Evolutionary conservation across 2,329 filamentous ascomycete genomes (phyloP), one percentile per base, ranked within the genome.

Genomic region (Verticillium albo-atrum): DNA sequence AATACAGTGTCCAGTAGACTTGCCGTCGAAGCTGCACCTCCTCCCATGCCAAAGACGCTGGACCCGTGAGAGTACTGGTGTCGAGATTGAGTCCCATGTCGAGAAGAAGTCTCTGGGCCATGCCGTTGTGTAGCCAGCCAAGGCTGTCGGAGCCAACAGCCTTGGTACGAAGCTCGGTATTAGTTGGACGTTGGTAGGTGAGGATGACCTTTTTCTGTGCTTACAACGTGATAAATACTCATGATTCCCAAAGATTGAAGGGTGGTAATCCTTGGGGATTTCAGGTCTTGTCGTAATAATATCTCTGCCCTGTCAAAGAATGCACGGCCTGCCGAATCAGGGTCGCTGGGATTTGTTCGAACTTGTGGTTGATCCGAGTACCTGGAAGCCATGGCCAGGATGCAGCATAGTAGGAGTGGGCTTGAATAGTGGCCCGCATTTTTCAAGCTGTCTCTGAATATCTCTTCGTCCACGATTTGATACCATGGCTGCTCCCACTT

Each of bases 31-130:
- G 57, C 20, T 73, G 68, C n/a, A 68, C 65, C 54, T 75, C 72
- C 17, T 69, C 64, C 0, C 37, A 27, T 0, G 68, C 57, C 25
- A 74, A 64, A 17, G 54, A 28, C 34, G 42, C 57, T 6, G 68
- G 64, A n/a, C 66, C 67, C 6, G 64, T 62, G 9, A 73, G 59
- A 15, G 66, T 65, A 1, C 65, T 63, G 1, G 68, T 64, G 30
- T 75, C 72, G 12, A 74, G 62, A 30, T 76, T 74, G 0, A 75
- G 61, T 1, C 74, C 74, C 72, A 75, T 72, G 30, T 76, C 74
- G 0, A 75, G 66, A 17, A 68, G 68, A 15, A 76, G 58, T 3
- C 71, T 67, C 53, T 63, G 69, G 1, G 74, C 74, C 69, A 75
- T 74, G 1, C 73, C 73, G 15, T 73, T 68, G 47, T 73, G 67